Percentiles rank a stretch among this genome's conserved stretches.
Conservation (phyloP, 495 filamentous ascomycete genomes). For the Neurospora sp. region DNA sequence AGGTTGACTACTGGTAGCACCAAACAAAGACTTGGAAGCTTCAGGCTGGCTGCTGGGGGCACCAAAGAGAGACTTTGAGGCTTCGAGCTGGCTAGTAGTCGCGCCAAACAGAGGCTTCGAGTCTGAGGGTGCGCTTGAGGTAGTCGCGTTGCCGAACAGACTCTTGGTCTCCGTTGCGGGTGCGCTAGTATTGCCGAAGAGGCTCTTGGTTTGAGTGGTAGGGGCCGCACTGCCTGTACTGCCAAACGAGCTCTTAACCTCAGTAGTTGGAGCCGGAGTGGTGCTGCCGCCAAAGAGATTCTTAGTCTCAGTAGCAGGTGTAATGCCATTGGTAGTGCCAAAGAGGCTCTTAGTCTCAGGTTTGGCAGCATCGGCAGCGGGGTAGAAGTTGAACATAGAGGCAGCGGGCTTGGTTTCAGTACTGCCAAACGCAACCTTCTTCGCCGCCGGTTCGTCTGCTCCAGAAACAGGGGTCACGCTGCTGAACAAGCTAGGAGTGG, state of each 20-base stretch:
- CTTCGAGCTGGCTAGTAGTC: slow-evolving; percentile 1
- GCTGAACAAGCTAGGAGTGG: slow-evolving; percentile 21
- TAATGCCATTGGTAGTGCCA: slow-evolving; percentile 1
- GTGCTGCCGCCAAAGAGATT: slow-evolving; percentile 8
- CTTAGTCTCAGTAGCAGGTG: slow-evolving; percentile 7
- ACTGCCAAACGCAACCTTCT: slow-evolving; percentile 14
- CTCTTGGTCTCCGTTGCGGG: not conserved
- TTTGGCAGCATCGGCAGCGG: slow-evolving; percentile 10
- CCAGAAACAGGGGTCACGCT: slow-evolving; percentile 5
- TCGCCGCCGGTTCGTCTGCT: slow-evolving; percentile 12
- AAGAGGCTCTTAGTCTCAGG: slow-evolving; percentile 11
- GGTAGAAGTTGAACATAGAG: slow-evolving; percentile 12
- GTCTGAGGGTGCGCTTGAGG: slow-evolving; percentile 10
- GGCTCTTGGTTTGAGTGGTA: slow-evolving; percentile 11
- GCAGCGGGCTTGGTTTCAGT: slow-evolving; percentile 18
- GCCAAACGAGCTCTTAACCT: slow-evolving; percentile 12
- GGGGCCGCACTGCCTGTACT: slow-evolving; percentile 4
- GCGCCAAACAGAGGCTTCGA: slow-evolving; percentile 13
- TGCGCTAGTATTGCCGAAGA: slow-evolving; percentile 10
- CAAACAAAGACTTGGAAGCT: slow-evolving; percentile 16
- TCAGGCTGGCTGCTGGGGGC: slow-evolving; percentile 1
- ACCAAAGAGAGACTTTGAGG: slow-evolving; percentile 15
- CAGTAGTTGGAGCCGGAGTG: slow-evolving; percentile 3
- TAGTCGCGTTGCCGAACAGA: slow-evolving; percentile 4
- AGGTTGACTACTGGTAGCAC: not conserved